Evolutionary conservation across 768 basidiomycete species (phyloP).

Genomic region (Serendipita vermifera): DNA sequence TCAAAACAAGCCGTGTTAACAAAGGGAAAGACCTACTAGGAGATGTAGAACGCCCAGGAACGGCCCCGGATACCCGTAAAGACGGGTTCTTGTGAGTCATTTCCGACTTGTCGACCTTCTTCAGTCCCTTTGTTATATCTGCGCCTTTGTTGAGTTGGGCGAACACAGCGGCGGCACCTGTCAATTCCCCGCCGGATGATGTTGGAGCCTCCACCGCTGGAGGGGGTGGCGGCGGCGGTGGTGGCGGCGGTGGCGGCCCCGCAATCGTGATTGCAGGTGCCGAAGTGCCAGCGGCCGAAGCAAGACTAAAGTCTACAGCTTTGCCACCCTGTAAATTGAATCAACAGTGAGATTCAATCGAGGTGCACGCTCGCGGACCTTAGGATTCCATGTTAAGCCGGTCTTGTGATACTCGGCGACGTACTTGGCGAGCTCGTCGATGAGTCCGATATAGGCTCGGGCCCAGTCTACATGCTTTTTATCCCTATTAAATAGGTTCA

Average conservation of each 20-base stretch:
- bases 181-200: conserved; percentile 37
- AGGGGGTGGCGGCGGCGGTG: conserved; percentile 37
- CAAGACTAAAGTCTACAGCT: conserved; percentile 37
- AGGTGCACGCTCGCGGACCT: conserved; percentile 33
- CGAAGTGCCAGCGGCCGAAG: conserved; percentile 21
- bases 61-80: conserved; percentile 45
- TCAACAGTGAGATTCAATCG: background rate
- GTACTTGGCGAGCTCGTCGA: conserved; percentile 74
- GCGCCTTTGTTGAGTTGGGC: conserved; percentile 83
- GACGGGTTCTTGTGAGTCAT: conserved; percentile 99
- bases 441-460: conserved; percentile 46
- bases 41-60: conserved; percentile 28
- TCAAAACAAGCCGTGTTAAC: too few species aligned
- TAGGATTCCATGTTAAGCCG: conserved; percentile 79
- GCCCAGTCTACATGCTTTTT: conserved; percentile 84
- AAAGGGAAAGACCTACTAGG: background rate
- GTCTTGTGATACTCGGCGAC: conserved; percentile 75
- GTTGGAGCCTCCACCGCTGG: conserved; percentile 25
- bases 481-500: conserved; percentile 42
- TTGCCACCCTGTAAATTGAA: conserved; percentile 36
- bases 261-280: conserved; percentile 25
- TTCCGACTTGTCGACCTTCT: conserved; percentile 89
- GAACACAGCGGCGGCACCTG: conserved; percentile 53
- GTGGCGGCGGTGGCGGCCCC: conserved; percentile 24
- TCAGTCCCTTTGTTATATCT: conserved; percentile 77